These are phyloP conservation scores for Mycena latifolia DNA, from an alignment of 768 basidiomycete genomes.

Conservation along the genomic window DNA sequence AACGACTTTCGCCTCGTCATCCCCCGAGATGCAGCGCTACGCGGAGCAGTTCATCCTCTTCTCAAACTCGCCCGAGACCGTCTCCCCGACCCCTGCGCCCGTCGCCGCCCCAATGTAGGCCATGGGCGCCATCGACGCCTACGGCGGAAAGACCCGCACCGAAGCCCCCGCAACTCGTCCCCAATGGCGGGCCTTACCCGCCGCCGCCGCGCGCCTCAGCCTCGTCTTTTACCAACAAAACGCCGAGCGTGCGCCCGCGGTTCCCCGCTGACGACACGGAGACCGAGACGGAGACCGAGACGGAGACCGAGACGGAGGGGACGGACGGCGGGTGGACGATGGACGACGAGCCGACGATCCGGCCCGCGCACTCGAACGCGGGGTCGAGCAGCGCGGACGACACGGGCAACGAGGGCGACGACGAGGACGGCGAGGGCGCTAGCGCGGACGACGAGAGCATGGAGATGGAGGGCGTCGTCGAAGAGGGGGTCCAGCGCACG, in stretches of 20 bases:
- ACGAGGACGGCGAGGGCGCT: slow-evolving; percentile 41
- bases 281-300: slow-evolving; percentile 43
- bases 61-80: slow-evolving; percentile 54
- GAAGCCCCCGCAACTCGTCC: slow-evolving; percentile 30
- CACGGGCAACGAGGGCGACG: slow-evolving; percentile 48
- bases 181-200: slow-evolving; percentile 40
- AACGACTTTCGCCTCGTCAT: slow-evolving; percentile 96
- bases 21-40: slow-evolving; percentile 94
- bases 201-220: slow-evolving; percentile 13
- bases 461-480: slow-evolving; percentile 39
- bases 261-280: slow-evolving; percentile 29
- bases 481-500: slow-evolving; percentile 29
- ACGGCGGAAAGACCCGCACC: slow-evolving; percentile 46
- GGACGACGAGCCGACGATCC: slow-evolving; percentile 88
- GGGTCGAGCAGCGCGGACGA: slow-evolving; percentile 42
- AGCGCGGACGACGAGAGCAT: slow-evolving; percentile 37
- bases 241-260: slow-evolving; percentile 34
- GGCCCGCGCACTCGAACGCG: slow-evolving; percentile 53
- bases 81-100: slow-evolving; percentile 38
- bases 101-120: slow-evolving; percentile 55
- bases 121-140: slow-evolving; percentile 70
- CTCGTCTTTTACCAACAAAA: slow-evolving; percentile 24
- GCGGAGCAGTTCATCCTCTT: slow-evolving; percentile 90
- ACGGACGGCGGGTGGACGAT: slow-evolving; percentile 71
- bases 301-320: slow-evolving; percentile 48